These are phyloP conservation scores for Lachancea fermentati DNA, from an alignment of 805 yeast species.

Conservation along the genomic window DNA sequence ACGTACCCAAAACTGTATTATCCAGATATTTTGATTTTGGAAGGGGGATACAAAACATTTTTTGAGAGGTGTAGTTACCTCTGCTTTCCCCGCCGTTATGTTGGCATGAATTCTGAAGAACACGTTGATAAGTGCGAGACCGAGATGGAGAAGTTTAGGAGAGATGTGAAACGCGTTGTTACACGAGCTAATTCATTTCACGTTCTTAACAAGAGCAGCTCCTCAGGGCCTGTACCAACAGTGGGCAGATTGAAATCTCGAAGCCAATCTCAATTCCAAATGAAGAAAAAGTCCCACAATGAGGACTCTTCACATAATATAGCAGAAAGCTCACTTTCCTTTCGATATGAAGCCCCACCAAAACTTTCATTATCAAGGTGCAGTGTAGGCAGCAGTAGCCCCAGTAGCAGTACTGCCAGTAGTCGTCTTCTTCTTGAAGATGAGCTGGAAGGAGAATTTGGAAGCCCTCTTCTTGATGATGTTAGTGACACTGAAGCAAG, in stretches of 20 bases:
- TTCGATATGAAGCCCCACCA: slow-evolving; percentile 26
- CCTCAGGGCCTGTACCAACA: neutral
- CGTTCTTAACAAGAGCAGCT: slow-evolving; percentile 9
- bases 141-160: slow-evolving; percentile 48
- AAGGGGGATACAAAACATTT: slow-evolving; percentile 87
- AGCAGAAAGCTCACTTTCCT: slow-evolving; percentile 5
- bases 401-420: slow-evolving; percentile 11
- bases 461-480: slow-evolving; percentile 6
- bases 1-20: slow-evolving; percentile 76
- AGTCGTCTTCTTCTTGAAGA: slow-evolving; percentile 16
- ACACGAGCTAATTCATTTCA: slow-evolving; percentile 35
- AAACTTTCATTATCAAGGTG: slow-evolving; percentile 18
- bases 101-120: slow-evolving; percentile 63
- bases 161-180: slow-evolving; percentile 34
- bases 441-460: slow-evolving; percentile 16
- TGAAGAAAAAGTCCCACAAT: neutral
- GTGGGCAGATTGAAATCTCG: neutral
- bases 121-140: slow-evolving; percentile 39
- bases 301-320: neutral
- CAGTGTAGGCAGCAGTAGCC: slow-evolving; percentile 11
- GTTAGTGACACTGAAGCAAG: slow-evolving; percentile 19
- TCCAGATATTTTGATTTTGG: slow-evolving; percentile 83
- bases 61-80: slow-evolving; percentile 50
- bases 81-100: slow-evolving; percentile 74
- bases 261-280: neutral